Evolutionary conservation across 2,329 filamentous ascomycete species (phyloP).

Genomic region (Cercospora canescens): DNA sequence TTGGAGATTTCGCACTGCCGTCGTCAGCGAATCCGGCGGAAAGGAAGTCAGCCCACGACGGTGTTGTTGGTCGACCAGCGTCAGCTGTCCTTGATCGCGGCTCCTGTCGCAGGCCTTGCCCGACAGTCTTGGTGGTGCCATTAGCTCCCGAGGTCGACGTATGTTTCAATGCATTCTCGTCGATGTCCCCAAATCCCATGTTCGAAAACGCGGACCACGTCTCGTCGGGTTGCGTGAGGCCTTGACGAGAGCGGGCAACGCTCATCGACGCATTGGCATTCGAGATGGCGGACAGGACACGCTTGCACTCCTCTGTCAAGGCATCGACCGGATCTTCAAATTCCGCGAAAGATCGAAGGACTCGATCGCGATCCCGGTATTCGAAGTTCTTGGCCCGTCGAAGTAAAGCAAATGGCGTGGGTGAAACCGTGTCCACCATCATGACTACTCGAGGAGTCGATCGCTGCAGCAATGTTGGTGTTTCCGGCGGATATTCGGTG

Average conservation of each 20-base stretch:
- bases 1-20: conserved; percentile 50
- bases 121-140: conserved; percentile 25
- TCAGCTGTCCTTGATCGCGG: conserved; percentile 68
- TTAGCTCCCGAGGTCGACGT: conserved; percentile 23
- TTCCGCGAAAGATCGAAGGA: conserved; percentile 81
- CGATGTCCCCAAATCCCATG: conserved; percentile 80
- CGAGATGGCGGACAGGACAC: conserved; percentile 86
- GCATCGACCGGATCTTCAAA: conserved; percentile 87
- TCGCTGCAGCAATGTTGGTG: conserved; percentile 73
- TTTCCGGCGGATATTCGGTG: conserved; percentile 88
- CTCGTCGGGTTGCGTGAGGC: conserved; percentile 65
- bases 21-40: conserved; percentile 88
- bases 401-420: conserved; percentile 87
- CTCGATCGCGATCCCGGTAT: conserved; percentile 83
- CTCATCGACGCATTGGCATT: conserved; percentile 82
- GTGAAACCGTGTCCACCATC: conserved; percentile 93
- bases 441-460: conserved; percentile 88
- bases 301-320: conserved; percentile 88
- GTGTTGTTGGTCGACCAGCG: conserved; percentile 82
- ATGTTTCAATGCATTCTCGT: conserved; percentile 36
- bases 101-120: conserved; percentile 60
- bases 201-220: conserved; percentile 98
- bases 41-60: conserved; percentile 97
- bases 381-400: conserved; percentile 93
- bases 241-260: conserved; percentile 44